Evolutionary conservation across 2,329 filamentous ascomycete genomes (phyloP).

Genomic region (Ilyonectria mors-panacis): DNA sequence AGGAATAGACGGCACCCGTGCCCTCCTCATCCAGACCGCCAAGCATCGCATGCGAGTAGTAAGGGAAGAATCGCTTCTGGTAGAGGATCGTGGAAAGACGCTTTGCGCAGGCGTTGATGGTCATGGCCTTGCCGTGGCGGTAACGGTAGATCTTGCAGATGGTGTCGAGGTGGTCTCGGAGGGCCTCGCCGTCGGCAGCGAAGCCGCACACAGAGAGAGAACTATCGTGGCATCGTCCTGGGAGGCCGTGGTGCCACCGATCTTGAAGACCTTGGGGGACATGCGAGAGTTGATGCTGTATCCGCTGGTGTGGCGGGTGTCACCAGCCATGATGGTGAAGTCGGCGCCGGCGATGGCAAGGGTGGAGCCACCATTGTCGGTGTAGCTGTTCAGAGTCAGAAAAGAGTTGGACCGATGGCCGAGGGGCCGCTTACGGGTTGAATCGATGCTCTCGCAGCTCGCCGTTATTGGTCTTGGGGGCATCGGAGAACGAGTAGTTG

Average conservation of each 20-base stretch:
- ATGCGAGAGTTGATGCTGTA: conserved; percentile 99
- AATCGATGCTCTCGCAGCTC: conserved; percentile 84
- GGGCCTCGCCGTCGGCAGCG: conserved; percentile 91
- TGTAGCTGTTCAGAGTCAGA: conserved; percentile 75
- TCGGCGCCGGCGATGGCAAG: conserved; percentile 94
- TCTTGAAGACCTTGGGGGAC: conserved; percentile 96
- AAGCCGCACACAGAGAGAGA: conserved; percentile 95
- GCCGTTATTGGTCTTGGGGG: conserved; percentile 67
- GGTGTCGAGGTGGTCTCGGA: conserved; percentile 93
- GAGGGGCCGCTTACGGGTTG: conserved; percentile 79
- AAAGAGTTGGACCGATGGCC: not conserved
- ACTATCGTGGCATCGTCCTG: conserved; percentile 90
- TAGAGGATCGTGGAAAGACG: conserved; percentile 96
- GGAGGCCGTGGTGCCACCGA: conserved; percentile 89
- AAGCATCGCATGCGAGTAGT: conserved; percentile 96
- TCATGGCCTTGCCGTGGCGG: conserved; percentile 97
- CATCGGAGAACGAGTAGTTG: conserved; percentile 78
- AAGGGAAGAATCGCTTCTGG: conserved; percentile 98
- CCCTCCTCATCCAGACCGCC: conserved; percentile 96
- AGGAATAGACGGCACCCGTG: conserved; percentile 94
- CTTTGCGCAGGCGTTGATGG: conserved; percentile 93
- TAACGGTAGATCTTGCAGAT: conserved; percentile 99
- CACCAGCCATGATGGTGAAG: conserved; percentile 97
- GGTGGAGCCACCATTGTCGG: conserved; percentile 97
- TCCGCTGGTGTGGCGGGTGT: conserved; percentile 94